Percentiles rank a stretch among this genome's conserved stretches.
These are phyloP conservation scores for Chlamydomonas sp. DNA, from an alignment of 139 green algal genomes.

Conservation along the genomic window DNA sequence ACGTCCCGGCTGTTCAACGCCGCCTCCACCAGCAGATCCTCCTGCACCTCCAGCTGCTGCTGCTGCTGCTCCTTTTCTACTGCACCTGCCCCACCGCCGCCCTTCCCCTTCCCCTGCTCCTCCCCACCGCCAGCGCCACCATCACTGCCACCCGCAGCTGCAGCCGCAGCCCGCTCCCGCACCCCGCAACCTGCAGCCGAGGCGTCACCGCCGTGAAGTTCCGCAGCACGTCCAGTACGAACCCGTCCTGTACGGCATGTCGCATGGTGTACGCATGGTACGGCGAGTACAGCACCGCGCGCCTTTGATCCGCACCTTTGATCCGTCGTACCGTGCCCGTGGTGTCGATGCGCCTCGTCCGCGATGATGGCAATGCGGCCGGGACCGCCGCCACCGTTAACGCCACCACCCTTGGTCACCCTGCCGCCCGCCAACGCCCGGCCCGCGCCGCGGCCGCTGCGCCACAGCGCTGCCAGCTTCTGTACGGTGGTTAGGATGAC, in stretches of 20 bases:
- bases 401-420: not conserved
- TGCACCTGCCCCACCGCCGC: not conserved
- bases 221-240: slow-evolving; percentile 51
- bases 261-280: slow-evolving; percentile 52
- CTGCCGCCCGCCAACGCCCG: not conserved
- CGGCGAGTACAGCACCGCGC: slow-evolving; percentile 33
- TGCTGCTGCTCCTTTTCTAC: not conserved
- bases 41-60: not conserved
- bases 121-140: no score
- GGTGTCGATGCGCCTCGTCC: slow-evolving; percentile 60
- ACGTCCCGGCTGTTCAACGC: slow-evolving; percentile 52
- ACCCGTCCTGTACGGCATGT: slow-evolving; percentile 41
- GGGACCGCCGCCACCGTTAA: not conserved
- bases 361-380: slow-evolving; percentile 52
- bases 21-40: slow-evolving; percentile 51
- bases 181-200: slow-evolving; percentile 37
- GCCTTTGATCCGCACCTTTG: slow-evolving; percentile 16
- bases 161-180: not conserved
- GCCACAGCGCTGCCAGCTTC: slow-evolving; percentile 50
- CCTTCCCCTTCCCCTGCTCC: not conserved
- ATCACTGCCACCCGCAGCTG: not conserved
- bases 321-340: slow-evolving; percentile 46
- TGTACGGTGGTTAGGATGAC: slow-evolving; percentile 49
- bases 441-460: not conserved
- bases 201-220: slow-evolving; percentile 47